Conservation (phyloP, 2,329 filamentous ascomycete genomes). For the Seiridium unicorne region DNA sequence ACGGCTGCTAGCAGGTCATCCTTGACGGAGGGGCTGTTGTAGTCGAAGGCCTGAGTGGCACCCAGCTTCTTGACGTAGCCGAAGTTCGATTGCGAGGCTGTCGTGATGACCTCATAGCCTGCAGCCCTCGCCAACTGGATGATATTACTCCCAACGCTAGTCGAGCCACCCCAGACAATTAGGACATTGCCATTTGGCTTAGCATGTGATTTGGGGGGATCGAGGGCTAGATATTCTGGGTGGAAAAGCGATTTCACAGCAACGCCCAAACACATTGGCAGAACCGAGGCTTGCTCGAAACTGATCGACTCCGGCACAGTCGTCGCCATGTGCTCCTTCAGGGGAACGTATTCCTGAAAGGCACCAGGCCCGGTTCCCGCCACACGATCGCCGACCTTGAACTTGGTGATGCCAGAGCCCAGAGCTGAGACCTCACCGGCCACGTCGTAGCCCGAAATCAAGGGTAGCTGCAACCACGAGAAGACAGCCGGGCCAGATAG, state of each 20-base stretch:
- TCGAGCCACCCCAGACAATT: conserved; percentile 45
- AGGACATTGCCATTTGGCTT: conserved; percentile 16
- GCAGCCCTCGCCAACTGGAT: conserved; percentile 36
- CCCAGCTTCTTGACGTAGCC: conserved; percentile 34
- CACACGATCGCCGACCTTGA: conserved; percentile 25
- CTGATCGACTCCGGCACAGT: conserved; percentile 13
- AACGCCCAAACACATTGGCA: conserved; percentile 15
- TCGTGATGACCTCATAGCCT: conserved; percentile 35
- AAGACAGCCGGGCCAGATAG: conserved; percentile 10
- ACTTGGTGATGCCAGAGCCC: conserved; percentile 13
- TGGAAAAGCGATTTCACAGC: conserved; percentile 14
- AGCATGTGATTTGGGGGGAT: neutral
- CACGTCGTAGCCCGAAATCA: conserved; percentile 22
- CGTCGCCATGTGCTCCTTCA: neutral
- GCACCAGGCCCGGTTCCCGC: conserved; percentile 2
- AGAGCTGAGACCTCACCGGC: conserved; percentile 23
- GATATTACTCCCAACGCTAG: conserved; percentile 35
- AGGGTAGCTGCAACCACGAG: conserved; percentile 17
- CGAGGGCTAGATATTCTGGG: neutral
- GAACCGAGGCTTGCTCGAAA: conserved; percentile 12
- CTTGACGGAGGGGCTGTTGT: conserved; percentile 25
- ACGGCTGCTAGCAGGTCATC: conserved; percentile 21
- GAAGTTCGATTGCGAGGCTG: conserved; percentile 32
- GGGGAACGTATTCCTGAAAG: conserved; percentile 13
- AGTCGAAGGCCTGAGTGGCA: conserved; percentile 36